Evolutionary conservation across 2,329 filamentous ascomycete species (phyloP).

Genomic region (Aurifilum marmelostoma): DNA sequence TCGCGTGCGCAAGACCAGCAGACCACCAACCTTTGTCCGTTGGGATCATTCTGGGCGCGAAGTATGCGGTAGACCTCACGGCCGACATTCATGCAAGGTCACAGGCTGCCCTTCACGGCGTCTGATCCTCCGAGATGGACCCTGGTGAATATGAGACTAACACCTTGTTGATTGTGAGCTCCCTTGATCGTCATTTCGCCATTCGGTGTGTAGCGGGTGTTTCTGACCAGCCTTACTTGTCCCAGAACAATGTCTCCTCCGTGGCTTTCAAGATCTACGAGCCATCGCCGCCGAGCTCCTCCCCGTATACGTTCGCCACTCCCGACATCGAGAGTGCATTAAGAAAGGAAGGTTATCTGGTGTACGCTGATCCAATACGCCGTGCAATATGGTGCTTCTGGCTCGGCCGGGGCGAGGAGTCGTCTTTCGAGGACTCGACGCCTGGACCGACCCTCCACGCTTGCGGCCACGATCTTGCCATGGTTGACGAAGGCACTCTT

Average conservation of each 20-base stretch:
- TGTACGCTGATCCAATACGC: constrained; percentile 54
- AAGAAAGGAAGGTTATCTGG: constrained; percentile 56
- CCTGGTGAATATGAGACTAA: constrained; percentile 67
- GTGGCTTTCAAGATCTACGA: constrained; percentile 61
- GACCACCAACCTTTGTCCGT: constrained; percentile 15
- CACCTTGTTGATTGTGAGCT: constrained; percentile 59
- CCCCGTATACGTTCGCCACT: constrained; percentile 49
- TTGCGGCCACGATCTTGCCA: constrained; percentile 47
- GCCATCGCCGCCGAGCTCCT: constrained; percentile 47
- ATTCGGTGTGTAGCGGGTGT: neutral
- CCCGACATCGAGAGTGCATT: constrained; percentile 56
- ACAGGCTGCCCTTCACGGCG: constrained; percentile 31
- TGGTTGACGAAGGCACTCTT: constrained; percentile 54
- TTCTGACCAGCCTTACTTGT: constrained; percentile 28
- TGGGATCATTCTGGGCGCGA: constrained; percentile 22
- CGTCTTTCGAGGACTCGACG: constrained; percentile 32
- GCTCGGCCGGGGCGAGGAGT: constrained; percentile 48
- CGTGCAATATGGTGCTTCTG: constrained; percentile 60
- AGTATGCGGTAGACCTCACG: constrained; percentile 13
- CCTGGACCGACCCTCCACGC: constrained; percentile 48
- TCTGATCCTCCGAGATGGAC: constrained; percentile 56
- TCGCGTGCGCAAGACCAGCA: constrained; percentile 12
- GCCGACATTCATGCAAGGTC: constrained; percentile 27
- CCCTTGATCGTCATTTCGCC: neutral
- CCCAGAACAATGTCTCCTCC: constrained; percentile 60